Conservation (phyloP, 805 yeast species). For the Yamadazyma sp. region DNA sequence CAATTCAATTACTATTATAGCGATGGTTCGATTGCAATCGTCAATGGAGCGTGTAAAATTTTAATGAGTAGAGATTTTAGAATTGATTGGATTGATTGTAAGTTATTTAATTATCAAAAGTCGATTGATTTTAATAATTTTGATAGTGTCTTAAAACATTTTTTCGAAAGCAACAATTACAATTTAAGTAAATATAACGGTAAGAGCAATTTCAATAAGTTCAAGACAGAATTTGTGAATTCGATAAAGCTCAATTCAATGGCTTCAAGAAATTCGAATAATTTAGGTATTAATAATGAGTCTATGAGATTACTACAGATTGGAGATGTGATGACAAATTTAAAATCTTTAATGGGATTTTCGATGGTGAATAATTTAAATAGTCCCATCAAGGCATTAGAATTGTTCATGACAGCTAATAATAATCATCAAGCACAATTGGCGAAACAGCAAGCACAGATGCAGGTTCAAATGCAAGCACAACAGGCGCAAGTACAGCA, state of each 20-base stretch:
- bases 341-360: slow-evolving; percentile 61
- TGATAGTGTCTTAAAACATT: slow-evolving; percentile 11
- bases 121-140: slow-evolving; percentile 15
- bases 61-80: slow-evolving; percentile 59
- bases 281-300: slow-evolving; percentile 61
- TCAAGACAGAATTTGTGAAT: slow-evolving; percentile 15
- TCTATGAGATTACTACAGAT: slow-evolving; percentile 72
- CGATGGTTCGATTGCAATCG: slow-evolving; percentile 69
- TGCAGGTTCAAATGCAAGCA: slow-evolving; percentile 5
- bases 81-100: slow-evolving; percentile 72
- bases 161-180: slow-evolving; percentile 7
- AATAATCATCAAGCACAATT: slow-evolving; percentile 20
- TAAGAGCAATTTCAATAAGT: slow-evolving; percentile 4
- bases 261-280: slow-evolving; percentile 48
- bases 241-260: slow-evolving; percentile 25
- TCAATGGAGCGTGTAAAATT: slow-evolving; percentile 60
- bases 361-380: slow-evolving; percentile 45
- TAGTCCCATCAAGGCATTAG: slow-evolving; percentile 57
- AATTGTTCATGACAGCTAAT: slow-evolving; percentile 29
- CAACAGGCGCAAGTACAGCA: slow-evolving; percentile 11
- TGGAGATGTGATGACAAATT: slow-evolving; percentile 72
- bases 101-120: slow-evolving; percentile 27
- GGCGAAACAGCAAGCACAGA: slow-evolving; percentile 10
- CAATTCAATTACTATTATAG: slow-evolving; percentile 40
- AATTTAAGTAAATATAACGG: slow-evolving; percentile 6